Conservation (phyloP, 495 filamentous ascomycete genomes). For the Beverwykella pulmonaria region DNA sequence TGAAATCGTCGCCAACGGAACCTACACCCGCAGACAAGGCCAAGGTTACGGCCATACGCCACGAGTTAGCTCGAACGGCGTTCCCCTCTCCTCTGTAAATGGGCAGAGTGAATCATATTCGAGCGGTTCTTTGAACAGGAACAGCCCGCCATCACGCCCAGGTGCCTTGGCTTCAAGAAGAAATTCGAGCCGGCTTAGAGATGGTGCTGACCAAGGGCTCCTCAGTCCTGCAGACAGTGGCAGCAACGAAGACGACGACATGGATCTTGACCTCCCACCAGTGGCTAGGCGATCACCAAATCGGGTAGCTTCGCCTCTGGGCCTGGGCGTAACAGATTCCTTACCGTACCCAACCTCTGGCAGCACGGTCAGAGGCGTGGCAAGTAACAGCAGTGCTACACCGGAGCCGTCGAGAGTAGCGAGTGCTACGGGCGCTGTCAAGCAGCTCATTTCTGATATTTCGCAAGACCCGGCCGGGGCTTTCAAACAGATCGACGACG, state of each 20-base stretch:
- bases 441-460: slow-evolving; percentile 71
- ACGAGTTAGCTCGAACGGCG: slow-evolving; percentile 58
- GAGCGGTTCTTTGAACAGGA: slow-evolving; percentile 51
- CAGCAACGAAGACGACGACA: slow-evolving; percentile 63
- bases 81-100: slow-evolving; percentile 55
- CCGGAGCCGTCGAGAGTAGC: slow-evolving; percentile 39
- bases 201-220: slow-evolving; percentile 68
- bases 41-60: slow-evolving; percentile 75
- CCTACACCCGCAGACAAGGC: slow-evolving; percentile 65
- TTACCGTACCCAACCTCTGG: slow-evolving; percentile 42
- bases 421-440: slow-evolving; percentile 67
- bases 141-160: slow-evolving; percentile 53
- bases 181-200: slow-evolving; percentile 47
- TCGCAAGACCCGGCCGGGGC: slow-evolving; percentile 86
- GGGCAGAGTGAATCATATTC: slow-evolving; percentile 55
- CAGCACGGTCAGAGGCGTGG: slow-evolving; percentile 34
- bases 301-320: slow-evolving; percentile 33
- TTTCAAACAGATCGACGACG: slow-evolving; percentile 93
- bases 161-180: slow-evolving; percentile 56
- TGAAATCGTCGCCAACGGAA: slow-evolving; percentile 73
- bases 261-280: slow-evolving; percentile 55
- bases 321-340: slow-evolving; percentile 19
- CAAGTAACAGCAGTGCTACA: slow-evolving; percentile 34
- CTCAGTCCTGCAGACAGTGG: slow-evolving; percentile 59
- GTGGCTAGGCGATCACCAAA: slow-evolving; percentile 41